Conservation (phyloP, 1,284 basidiomycete genomes). For the Marasmius sp. region DNA sequence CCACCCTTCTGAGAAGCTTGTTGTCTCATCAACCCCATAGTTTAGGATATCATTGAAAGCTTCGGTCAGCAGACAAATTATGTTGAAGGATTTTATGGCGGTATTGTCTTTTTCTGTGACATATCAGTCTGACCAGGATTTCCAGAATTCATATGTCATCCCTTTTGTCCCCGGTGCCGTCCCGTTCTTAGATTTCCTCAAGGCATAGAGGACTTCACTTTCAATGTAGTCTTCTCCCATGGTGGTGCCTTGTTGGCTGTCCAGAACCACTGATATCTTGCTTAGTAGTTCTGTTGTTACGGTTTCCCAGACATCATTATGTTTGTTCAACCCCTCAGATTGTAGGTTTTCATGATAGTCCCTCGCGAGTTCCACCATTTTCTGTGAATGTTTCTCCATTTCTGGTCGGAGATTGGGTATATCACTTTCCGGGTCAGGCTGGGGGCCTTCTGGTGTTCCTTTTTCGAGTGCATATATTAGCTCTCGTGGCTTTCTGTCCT, state of each 20-base stretch:
- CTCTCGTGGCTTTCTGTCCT: constrained; percentile 17
- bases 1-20: constrained; percentile 17
- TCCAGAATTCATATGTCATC: constrained; percentile 19
- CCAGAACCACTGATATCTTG: constrained; percentile 9
- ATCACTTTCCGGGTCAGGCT: not conserved
- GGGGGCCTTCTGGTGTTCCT: not conserved
- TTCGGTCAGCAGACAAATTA: constrained; percentile 9
- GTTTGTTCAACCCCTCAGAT: not conserved
- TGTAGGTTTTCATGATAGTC: constrained; percentile 16
- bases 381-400: constrained; percentile 1
- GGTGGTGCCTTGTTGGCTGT: not conserved
- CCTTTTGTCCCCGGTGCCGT: constrained; percentile 15
- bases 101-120: constrained; percentile 3
- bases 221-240: not conserved
- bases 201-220: not conserved
- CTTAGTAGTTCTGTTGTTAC: not conserved
- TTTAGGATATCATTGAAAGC: constrained; percentile 18
- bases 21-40: constrained; percentile 2
- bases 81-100: not conserved
- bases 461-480: constrained; percentile 16
- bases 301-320: not conserved
- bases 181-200: not conserved
- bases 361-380: constrained; percentile 17
- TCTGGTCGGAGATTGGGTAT: not conserved
- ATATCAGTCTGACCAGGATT: not conserved